A percentile compares a stretch with the other conserved stretches of the same genome.
These are phyloP conservation scores for Fusarium buxicola DNA, from an alignment of 2,329 filamentous ascomycete species.

Conservation along the genomic window DNA sequence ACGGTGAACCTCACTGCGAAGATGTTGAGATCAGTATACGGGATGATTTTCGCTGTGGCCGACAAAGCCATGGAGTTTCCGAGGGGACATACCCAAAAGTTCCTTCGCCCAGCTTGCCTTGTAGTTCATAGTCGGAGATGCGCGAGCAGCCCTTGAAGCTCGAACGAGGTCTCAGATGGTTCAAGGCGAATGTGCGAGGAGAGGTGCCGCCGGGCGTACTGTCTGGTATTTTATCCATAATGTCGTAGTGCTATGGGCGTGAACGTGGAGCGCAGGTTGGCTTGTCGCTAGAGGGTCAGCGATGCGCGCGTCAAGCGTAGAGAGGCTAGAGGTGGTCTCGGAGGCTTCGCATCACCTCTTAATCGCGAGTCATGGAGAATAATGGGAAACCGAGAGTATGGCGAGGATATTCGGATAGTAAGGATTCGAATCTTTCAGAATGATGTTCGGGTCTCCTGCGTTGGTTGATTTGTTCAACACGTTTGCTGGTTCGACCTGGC, in stretches of 20 bases:
- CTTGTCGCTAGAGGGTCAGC: conserved; percentile 23
- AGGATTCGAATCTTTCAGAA: background rate
- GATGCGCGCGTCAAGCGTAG: conserved; percentile 40
- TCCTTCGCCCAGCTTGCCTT: conserved; percentile 90
- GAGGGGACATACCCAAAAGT: conserved; percentile 80
- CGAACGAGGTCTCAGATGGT: conserved; percentile 64
- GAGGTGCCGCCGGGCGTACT: conserved; percentile 57
- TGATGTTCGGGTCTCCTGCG: background rate
- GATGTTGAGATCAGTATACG: conserved; percentile 21
- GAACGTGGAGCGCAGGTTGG: background rate
- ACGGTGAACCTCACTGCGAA: conserved; percentile 84
- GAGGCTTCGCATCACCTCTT: conserved; percentile 34
- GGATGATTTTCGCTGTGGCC: background rate
- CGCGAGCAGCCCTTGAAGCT: conserved; percentile 88
- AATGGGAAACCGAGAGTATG: background rate
- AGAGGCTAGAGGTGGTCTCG: conserved; percentile 24
- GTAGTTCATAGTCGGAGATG: conserved; percentile 82
- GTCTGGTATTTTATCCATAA: conserved; percentile 49
- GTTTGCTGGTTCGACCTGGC: conserved; percentile 20
- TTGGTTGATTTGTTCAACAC: conserved; percentile 17
- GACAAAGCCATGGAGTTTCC: conserved; percentile 23
- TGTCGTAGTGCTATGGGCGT: conserved; percentile 10
- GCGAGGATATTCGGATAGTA: background rate
- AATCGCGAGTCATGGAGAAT: conserved; percentile 19
- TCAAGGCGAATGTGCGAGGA: conserved; percentile 67